Conservation (phyloP, 108 stramenopile species). For the Discostella stelligeroides region DNA sequence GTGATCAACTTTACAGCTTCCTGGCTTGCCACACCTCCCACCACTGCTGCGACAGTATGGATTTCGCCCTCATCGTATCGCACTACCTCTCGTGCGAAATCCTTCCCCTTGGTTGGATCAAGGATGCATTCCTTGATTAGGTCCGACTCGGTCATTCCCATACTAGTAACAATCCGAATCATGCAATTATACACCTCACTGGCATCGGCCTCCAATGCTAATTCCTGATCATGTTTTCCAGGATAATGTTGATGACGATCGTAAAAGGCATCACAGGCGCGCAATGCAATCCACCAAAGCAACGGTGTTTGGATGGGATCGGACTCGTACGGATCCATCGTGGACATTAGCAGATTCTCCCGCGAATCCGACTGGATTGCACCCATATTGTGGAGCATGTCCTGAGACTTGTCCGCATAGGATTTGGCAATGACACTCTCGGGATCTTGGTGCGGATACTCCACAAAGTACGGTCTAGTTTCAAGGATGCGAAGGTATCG, state of each 20-base stretch:
- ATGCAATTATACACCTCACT: slow-evolving; percentile 52
- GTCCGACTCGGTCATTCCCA: slow-evolving; percentile 60
- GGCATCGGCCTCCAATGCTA: slow-evolving; percentile 62
- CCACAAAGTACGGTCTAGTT: slow-evolving; percentile 61
- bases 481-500: slow-evolving; percentile 60
- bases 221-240: slow-evolving; percentile 57
- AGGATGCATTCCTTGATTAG: slow-evolving; percentile 37
- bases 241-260: slow-evolving; percentile 73
- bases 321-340: slow-evolving; percentile 73
- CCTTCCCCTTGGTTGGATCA: slow-evolving; percentile 37
- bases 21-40: slow-evolving; percentile 94
- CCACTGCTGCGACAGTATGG: slow-evolving; percentile 84
- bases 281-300: slow-evolving; percentile 84
- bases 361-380: slow-evolving; percentile 22
- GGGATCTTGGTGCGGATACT: slow-evolving; percentile 51
- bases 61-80: slow-evolving; percentile 90
- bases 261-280: slow-evolving; percentile 80
- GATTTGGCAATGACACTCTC: slow-evolving; percentile 20
- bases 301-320: slow-evolving; percentile 72
- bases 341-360: slow-evolving; percentile 55
- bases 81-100: slow-evolving; percentile 74
- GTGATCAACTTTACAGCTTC: too few species aligned
- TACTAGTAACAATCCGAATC: slow-evolving; percentile 39
- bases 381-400: slow-evolving; percentile 28
- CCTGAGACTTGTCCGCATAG: slow-evolving; percentile 9